Evolutionary conservation across 441 rosid species (phyloP), one percentile per base, ranked within the genome.

Genomic region (Populus hybrid): DNA sequence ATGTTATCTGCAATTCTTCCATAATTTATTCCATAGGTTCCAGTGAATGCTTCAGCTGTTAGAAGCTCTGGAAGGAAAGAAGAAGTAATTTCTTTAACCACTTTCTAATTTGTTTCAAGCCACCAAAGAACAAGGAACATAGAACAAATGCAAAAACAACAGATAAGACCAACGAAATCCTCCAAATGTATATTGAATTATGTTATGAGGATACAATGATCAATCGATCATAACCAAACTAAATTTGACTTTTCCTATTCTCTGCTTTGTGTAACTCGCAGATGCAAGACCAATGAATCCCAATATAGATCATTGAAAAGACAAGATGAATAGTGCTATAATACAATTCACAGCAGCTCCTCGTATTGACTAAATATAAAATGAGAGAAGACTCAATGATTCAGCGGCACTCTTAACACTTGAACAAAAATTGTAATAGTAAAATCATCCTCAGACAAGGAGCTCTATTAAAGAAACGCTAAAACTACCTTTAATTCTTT

Each of bases 21-120:
- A 79, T 95, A 95, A 73, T 95, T 95, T 82, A 95, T 92, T 67
- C 99, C 99, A 68, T 92, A 95, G 16, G 98, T 89, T 77, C 99
- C 97, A 1, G 88, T 88, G 81, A 95, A 93, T 64, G 91, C 92
- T 80, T 87, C 84, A 21, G 75, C 88, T 2, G 84, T 79, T 72
- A 71, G 36, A 61, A 84, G 77, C 66, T 79, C 97, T 89, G 89
- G 45, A 72, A 20, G 40, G 56, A 67, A 45, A 56, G n/a, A n/a
- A 66, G 45, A 29, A 45, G 12, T 66, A 10, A 26, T 21, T 59
- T 42, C 65, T 50, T 75, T 31, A 74, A 63, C 33, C 56, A 83
- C 23, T 71, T 64, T 14, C 14, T 74, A 78, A 74, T 31, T 56
- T 74, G 74, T 40, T 69, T 77, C 78, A 9, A 74, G 38, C 64